A percentile compares a stretch with the other conserved stretches of the same genome.
Conservation (phyloP, 2,329 filamentous ascomycete genomes). For the Sporothrix pallida region DNA sequence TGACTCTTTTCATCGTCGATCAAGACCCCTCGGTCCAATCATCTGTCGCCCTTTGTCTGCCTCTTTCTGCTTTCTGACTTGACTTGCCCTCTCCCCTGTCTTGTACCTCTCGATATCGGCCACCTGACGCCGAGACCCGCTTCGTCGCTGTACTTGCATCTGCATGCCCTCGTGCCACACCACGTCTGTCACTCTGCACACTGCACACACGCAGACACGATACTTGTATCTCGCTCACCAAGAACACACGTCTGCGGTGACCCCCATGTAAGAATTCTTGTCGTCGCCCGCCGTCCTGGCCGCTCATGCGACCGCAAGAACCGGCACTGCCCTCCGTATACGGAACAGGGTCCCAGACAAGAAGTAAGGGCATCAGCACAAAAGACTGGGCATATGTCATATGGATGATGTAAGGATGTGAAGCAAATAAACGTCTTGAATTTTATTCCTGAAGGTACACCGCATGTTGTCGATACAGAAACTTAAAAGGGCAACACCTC, state of each 20-base stretch:
- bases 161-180: slow-evolving; percentile 21
- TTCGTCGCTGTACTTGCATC: slow-evolving; percentile 4
- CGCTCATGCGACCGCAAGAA: neutral
- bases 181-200: neutral
- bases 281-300: neutral
- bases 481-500: slow-evolving; percentile 2
- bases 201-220: slow-evolving; percentile 10
- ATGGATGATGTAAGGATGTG: neutral
- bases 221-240: neutral
- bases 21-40: slow-evolving; percentile 19
- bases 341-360: slow-evolving; percentile 20
- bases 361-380: neutral
- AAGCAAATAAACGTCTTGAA: neutral
- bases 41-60: neutral
- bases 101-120: slow-evolving; percentile 8
- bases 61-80: neutral
- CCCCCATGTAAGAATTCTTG: slow-evolving; percentile 13
- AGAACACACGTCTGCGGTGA: slow-evolving; percentile 12
- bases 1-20: slow-evolving; percentile 18
- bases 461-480: neutral
- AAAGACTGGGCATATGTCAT: slow-evolving; percentile 12
- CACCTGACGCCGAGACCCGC: slow-evolving; percentile 25
- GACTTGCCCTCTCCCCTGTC: neutral
- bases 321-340: slow-evolving; percentile 22
- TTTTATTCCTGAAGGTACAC: neutral